Evolutionary conservation across 352 stramenopile species (phyloP).

Genomic region (Pythium dissotocum): DNA sequence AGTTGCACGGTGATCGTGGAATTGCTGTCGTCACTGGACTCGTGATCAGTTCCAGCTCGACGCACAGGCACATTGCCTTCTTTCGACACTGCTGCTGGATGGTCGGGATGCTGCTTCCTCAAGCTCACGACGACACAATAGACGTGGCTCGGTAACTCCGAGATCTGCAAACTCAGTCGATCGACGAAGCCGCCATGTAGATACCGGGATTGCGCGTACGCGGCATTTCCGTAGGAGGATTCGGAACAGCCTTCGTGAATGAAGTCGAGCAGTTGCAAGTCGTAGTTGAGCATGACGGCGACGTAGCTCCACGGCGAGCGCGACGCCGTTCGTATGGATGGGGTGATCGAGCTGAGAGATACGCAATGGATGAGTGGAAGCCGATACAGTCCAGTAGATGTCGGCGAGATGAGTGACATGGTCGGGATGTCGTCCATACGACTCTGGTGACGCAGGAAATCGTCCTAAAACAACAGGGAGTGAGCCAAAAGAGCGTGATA

Average conservation of each 20-base stretch:
- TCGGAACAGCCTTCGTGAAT: constrained; percentile 50
- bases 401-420: constrained; percentile 53
- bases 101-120: constrained; percentile 26
- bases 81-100: not conserved
- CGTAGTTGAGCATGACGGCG: constrained; percentile 53
- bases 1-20: constrained; percentile 37
- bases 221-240: constrained; percentile 32
- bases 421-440: constrained; percentile 65
- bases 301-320: constrained; percentile 56
- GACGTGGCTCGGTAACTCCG: constrained; percentile 38
- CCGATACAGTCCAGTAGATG: constrained; percentile 39
- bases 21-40: not conserved
- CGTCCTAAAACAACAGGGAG: constrained; percentile 30
- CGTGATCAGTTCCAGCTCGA: constrained; percentile 31
- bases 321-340: constrained; percentile 19
- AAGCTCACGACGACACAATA: constrained; percentile 60
- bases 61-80: constrained; percentile 27
- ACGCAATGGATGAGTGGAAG: constrained; percentile 49
- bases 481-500: not conserved
- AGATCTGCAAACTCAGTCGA: constrained; percentile 43
- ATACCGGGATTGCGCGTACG: constrained; percentile 47
- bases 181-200: constrained; percentile 52
- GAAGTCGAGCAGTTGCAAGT: constrained; percentile 65
- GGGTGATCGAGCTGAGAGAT: constrained; percentile 45
- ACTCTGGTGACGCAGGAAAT: constrained; percentile 46